phyloP scores from a whole-genome alignment of 2,329 filamentous ascomycete species.

The Rutstroemia sp. region DNA sequence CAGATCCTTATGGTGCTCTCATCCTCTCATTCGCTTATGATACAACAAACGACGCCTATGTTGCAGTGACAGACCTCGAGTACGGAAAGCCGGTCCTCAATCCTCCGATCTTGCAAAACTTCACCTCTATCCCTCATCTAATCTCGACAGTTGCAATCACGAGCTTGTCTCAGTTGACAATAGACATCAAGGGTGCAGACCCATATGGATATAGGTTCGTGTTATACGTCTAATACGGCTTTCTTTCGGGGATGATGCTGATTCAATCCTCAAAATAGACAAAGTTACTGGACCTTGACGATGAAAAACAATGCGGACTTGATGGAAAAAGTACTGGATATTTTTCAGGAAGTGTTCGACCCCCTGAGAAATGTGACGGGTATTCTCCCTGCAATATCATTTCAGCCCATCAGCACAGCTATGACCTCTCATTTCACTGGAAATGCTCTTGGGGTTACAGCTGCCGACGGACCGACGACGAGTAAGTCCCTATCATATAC shows the following conservation, averaged over 20 bases:
- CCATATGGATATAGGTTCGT: not conserved
- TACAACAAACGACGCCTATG: constrained; percentile 4
- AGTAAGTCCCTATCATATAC: not conserved
- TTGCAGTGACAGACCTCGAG: constrained; percentile 16
- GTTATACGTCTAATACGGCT: not conserved
- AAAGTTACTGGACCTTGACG: not conserved
- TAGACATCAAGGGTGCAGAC: constrained; percentile 8
- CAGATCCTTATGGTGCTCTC: not conserved
- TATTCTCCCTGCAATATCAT: constrained; percentile 13
- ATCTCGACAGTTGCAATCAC: constrained; percentile 3
- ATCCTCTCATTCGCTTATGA: not conserved
- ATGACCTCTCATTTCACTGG: constrained; percentile 17
- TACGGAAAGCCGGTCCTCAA: constrained; percentile 30
- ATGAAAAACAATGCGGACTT: not conserved
- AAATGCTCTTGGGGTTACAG: constrained; percentile 17
- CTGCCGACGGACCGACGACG: constrained; percentile 12
- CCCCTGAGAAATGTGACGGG: constrained; percentile 11
- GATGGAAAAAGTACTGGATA: constrained; percentile 12
- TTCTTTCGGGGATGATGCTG: not conserved
- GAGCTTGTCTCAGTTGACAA: constrained; percentile 11
- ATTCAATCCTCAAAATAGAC: not conserved
- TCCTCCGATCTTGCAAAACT: constrained; percentile 20
- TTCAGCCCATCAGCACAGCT: constrained; percentile 17
- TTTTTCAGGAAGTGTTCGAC: constrained; percentile 15
- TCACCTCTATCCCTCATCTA: constrained; percentile 12